Evolutionary conservation across 345 rosid genomes (phyloP).

Genomic region (Pseudoturritis turrita): DNA sequence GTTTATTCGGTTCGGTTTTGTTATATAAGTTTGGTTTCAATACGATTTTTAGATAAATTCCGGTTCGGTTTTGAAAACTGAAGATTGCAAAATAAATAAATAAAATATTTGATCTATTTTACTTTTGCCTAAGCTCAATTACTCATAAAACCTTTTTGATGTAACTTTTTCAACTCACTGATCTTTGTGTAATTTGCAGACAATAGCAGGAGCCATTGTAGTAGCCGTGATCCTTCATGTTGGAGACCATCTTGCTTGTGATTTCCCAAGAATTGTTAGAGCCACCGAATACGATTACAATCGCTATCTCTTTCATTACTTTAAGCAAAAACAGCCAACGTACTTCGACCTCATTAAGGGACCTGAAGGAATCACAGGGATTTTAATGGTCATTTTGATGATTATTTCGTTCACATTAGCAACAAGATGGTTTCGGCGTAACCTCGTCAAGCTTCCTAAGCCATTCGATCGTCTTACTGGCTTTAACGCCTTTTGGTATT

Average conservation of each 20-base stretch:
- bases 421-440: slow-evolving; percentile 76
- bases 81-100: not conserved
- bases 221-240: slow-evolving; percentile 85
- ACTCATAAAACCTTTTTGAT: not conserved
- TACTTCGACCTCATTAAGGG: slow-evolving; percentile 70
- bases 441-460: slow-evolving; percentile 74
- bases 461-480: slow-evolving; percentile 94
- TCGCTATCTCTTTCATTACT: slow-evolving; percentile 36
- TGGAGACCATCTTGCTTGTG: slow-evolving; percentile 90
- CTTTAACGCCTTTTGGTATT: slow-evolving; percentile 98
- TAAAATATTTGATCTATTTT: not conserved
- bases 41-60: not conserved
- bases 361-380: slow-evolving; percentile 79
- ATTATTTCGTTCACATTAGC: slow-evolving; percentile 84
- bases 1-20: not conserved
- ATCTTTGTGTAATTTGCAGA: slow-evolving; percentile 38
- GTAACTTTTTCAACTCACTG: not conserved
- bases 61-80: not conserved
- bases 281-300: slow-evolving; percentile 32
- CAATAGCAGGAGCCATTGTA: slow-evolving; percentile 91
- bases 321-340: slow-evolving; percentile 54
- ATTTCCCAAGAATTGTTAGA: slow-evolving; percentile 66
- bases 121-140: not conserved
- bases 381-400: slow-evolving; percentile 84
- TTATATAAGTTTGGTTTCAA: not conserved